These are phyloP conservation scores for Kwoniella europaea DNA, from an alignment of 768 basidiomycete genomes.

Conservation along the genomic window DNA sequence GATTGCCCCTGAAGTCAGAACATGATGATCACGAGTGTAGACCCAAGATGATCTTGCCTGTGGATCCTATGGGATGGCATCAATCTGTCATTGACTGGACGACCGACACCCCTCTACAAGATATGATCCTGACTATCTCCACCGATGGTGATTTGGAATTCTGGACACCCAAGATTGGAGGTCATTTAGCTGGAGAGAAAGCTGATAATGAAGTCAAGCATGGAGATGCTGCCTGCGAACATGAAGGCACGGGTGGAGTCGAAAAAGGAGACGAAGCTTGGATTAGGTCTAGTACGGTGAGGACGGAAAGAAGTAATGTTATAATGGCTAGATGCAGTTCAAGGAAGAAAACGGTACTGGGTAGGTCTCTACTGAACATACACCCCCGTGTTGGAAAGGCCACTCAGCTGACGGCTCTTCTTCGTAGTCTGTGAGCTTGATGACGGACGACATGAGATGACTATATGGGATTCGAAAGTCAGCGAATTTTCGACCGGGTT, in stretches of 20 bases:
- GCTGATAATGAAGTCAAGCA: slow-evolving; percentile 2
- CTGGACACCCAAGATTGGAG: slow-evolving; percentile 70
- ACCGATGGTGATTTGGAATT: slow-evolving; percentile 79
- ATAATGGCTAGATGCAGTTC: slow-evolving; percentile 82
- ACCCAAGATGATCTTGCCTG: slow-evolving; percentile 43
- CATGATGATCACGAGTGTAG: background rate
- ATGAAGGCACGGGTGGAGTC: slow-evolving; percentile 62
- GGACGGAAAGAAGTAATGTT: slow-evolving; percentile 71
- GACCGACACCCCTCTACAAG: slow-evolving; percentile 58
- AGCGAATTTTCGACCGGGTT: slow-evolving; percentile 91
- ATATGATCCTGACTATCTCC: slow-evolving; percentile 79
- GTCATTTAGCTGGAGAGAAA: slow-evolving; percentile 28
- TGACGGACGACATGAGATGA: slow-evolving; percentile 73
- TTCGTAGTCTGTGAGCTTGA: slow-evolving; percentile 67
- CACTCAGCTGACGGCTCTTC: background rate
- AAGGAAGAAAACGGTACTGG: slow-evolving; percentile 85
- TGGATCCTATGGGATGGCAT: slow-evolving; percentile 60
- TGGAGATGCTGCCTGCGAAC: slow-evolving; percentile 20
- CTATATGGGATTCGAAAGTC: slow-evolving; percentile 95
- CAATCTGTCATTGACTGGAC: slow-evolving; percentile 54
- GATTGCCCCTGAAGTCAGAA: slow-evolving; percentile 31
- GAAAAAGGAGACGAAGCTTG: slow-evolving; percentile 57
- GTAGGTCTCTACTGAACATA: slow-evolving; percentile 62
- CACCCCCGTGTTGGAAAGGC: background rate
- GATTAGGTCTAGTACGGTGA: slow-evolving; percentile 62